Percentiles rank a stretch among this genome's conserved stretches.
Evolutionary conservation across 345 rosid species (phyloP).

Genomic region (Carallia pectinifolia): DNA sequence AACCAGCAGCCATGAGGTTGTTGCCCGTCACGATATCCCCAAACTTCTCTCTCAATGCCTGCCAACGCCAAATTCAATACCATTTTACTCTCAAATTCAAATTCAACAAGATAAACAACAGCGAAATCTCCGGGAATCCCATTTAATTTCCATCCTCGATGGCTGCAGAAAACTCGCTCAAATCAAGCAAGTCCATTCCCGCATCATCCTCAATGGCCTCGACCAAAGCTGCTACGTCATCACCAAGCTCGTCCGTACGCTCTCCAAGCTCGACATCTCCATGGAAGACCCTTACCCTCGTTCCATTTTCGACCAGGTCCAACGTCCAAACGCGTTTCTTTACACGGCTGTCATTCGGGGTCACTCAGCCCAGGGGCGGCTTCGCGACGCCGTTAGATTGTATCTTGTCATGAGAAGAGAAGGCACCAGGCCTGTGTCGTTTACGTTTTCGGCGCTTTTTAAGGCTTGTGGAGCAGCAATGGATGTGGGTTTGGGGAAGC

Average conservation of each 20-base stretch:
- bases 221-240: slow-evolving; percentile 58
- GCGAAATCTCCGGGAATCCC: slow-evolving; percentile 29
- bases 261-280: slow-evolving; percentile 47
- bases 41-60: slow-evolving; percentile 26
- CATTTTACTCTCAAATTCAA: slow-evolving; percentile 14
- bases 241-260: slow-evolving; percentile 66
- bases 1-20: not conserved
- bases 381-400: slow-evolving; percentile 37
- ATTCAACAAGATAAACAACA: slow-evolving; percentile 13
- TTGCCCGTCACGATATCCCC: slow-evolving; percentile 17
- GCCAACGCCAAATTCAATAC: slow-evolving; percentile 13
- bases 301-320: slow-evolving; percentile 51
- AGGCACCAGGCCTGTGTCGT: slow-evolving; percentile 54
- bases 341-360: slow-evolving; percentile 77
- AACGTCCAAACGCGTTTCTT: slow-evolving; percentile 60
- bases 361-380: slow-evolving; percentile 39
- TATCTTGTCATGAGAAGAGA: slow-evolving; percentile 53
- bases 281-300: slow-evolving; percentile 48
- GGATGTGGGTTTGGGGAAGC: slow-evolving; percentile 54
- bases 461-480: slow-evolving; percentile 11
- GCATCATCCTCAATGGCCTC: slow-evolving; percentile 42
- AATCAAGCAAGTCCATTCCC: slow-evolving; percentile 59
- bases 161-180: slow-evolving; percentile 39
- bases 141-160: slow-evolving; percentile 50
- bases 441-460: slow-evolving; percentile 23